A percentile compares a stretch with the other conserved stretches of the same genome.
Conservation (phyloP, 2,329 filamentous ascomycete genomes). For the Scedosporium dehoogii region DNA sequence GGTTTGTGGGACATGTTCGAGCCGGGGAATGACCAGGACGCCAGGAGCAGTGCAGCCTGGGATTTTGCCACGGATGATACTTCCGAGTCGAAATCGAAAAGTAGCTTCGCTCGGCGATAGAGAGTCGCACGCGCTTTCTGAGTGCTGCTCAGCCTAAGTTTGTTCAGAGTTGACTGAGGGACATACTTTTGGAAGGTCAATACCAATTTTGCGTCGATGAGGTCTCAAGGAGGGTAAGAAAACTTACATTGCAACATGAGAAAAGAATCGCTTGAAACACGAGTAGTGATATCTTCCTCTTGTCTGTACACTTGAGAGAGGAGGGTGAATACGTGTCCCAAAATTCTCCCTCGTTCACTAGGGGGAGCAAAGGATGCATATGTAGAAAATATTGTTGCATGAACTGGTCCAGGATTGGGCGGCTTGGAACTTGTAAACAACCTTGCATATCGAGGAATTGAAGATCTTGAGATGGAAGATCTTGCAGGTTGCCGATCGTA, state of each 20-base stretch:
- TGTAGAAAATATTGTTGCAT: constrained; percentile 18
- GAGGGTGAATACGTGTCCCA: constrained; percentile 12
- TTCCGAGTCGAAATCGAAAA: constrained; percentile 35
- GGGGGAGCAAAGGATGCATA: constrained; percentile 19
- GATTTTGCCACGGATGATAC: constrained; percentile 28
- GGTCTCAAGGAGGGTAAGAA: background rate
- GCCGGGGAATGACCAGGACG: constrained; percentile 12
- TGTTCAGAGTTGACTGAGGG: background rate
- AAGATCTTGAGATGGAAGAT: constrained; percentile 14
- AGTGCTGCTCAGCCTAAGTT: background rate
- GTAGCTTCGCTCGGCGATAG: constrained; percentile 26
- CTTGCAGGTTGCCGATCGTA: constrained; percentile 12
- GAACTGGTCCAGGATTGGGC: constrained; percentile 17
- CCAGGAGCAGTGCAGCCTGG: constrained; percentile 32
- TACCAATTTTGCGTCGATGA: background rate
- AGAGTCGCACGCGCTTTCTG: constrained; percentile 1
- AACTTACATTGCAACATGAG: background rate
- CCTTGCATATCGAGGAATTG: constrained; percentile 16
- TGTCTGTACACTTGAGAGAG: background rate
- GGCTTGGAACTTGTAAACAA: constrained; percentile 16
- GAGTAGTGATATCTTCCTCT: constrained; percentile 1
- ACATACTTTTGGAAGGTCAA: background rate
- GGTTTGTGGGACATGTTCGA: constrained; percentile 26
- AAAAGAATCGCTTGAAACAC: constrained; percentile 6
- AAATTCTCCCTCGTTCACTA: constrained; percentile 14